Conservation (phyloP, 306 rosid species). For the cucumber (Cucumis sativus) region Cucumber_9930_V3 NC_026656.2:18181501-18182000, state of each 20-base stretch:
- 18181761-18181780: conserved; percentile 6
- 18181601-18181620: conserved; percentile 7
- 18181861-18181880: background rate
- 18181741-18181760: background rate
- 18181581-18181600: conserved; percentile 71
- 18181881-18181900: background rate
- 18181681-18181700: conserved; percentile 4
- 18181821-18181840: conserved; percentile 10
- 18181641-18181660: background rate
- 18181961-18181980: too few species aligned
- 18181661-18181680: background rate
- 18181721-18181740: background rate
- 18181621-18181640: background rate
- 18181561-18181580: conserved; percentile 97
- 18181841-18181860: background rate
- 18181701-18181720: background rate
- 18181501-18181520: conserved; percentile 17
- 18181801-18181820: conserved; percentile 9
- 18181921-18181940: too few species aligned
- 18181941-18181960: too few species aligned
- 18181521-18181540: conserved; percentile 55
- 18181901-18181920: too few species aligned
- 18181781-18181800: conserved; percentile 8
- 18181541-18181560: conserved; percentile 18
- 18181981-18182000: too few species aligned